Base-by-base conservation (phyloP, 2,329 filamentous ascomycete genomes). In the Trichoderma sp. region DNA sequence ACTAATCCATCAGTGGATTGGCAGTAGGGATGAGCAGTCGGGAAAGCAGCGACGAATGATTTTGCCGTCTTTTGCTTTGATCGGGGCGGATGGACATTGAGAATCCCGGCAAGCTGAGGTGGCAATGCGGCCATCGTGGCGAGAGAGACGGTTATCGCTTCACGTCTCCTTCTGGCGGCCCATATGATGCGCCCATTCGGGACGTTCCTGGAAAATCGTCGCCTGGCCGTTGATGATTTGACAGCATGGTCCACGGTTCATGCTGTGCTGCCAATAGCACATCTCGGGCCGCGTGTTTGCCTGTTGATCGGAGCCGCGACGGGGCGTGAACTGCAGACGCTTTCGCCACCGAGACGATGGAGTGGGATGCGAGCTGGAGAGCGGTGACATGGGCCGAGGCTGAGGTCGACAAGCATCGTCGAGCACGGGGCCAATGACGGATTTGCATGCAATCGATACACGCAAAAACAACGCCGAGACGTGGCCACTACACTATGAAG, bases 51-150 rank as follows among this genome's bases (percentile, higher is more conserved):
- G 63, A 56, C 46, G 51, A 49, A 43, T 32, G 37, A 43, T 56
- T 65, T 55, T 56, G 61, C 61, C 51, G 61, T 24, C 34, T 11
- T 55, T 43, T 11, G 28, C 2, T 10, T 58, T 34, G 32, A 34
- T 54, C 14, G 52, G 46, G 52, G 52, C 63, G 28, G 28, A 58
- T 34, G 32, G 32, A 34, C 13, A 16, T n/a, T 46, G 52, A 66
- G 11, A 10, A 28, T 46, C 11, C n/a, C 51, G 52, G 49, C 26
- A n/a, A 32, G 52, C 30, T 55, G 63, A 66, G 63, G 52, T 59
- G 63, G 51, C 51, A 26, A 32, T 66, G 63, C 37, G 58, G 39
- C 64, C 37, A 51, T 30, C 30, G 64, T 59, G 64, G 54, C 64
- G 37, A 28, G 52, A 21, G 58, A 59, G 54, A 28, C 51, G 39